Conservation (phyloP, 1,284 basidiomycete genomes). For the Fomitopsis betulina region DNA sequence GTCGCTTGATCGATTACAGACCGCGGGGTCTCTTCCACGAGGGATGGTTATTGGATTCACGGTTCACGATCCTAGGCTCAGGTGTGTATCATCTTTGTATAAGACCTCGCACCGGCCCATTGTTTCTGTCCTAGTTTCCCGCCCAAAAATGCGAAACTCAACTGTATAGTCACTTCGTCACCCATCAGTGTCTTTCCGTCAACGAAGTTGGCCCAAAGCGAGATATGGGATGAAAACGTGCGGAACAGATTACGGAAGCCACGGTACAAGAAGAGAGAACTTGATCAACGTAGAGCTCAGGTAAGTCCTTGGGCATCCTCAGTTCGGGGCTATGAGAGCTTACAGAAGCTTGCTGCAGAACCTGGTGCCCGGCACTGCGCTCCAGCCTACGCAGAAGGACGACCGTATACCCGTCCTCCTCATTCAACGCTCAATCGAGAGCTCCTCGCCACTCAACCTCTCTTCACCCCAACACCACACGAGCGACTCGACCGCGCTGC, state of each 20-base stretch:
- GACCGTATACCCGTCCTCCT: constrained; percentile 79
- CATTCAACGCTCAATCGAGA: constrained; percentile 71
- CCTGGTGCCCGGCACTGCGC: constrained; percentile 68
- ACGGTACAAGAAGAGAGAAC: constrained; percentile 74
- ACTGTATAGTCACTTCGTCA: constrained; percentile 19
- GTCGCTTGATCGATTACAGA: constrained; percentile 54
- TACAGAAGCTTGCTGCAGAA: constrained; percentile 38
- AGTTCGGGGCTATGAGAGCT: neutral
- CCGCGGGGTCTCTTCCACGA: constrained; percentile 60
- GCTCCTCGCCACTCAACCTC: constrained; percentile 22
- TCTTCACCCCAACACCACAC: constrained; percentile 12
- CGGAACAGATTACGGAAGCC: constrained; percentile 57
- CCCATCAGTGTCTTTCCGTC: constrained; percentile 49
- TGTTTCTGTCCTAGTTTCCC: constrained; percentile 56
- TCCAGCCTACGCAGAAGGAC: constrained; percentile 67
- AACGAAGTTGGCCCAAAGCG: constrained; percentile 51
- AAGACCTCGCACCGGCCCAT: neutral
- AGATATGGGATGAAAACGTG: constrained; percentile 65
- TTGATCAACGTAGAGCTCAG: constrained; percentile 75
- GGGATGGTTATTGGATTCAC: constrained; percentile 75
- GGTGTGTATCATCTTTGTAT: constrained; percentile 37
- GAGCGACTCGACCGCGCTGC: constrained; percentile 38
- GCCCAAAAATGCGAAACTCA: constrained; percentile 63
- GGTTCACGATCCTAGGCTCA: constrained; percentile 78
- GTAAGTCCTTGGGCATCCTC: constrained; percentile 33